phyloP scores from a whole-genome alignment of 768 basidiomycete genomes.

The Cystofilobasidium capitatum region DNA sequence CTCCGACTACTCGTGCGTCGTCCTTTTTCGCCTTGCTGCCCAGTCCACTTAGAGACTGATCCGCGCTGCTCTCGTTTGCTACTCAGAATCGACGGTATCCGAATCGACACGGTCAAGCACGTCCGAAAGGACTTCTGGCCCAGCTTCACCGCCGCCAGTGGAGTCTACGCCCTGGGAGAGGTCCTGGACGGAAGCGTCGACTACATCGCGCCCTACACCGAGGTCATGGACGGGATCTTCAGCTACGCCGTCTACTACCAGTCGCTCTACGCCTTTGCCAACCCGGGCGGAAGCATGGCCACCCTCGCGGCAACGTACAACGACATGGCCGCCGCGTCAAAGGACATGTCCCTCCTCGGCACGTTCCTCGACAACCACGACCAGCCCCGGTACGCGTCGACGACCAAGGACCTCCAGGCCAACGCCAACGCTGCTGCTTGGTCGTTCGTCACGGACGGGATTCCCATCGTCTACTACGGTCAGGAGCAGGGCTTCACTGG shows the following conservation, averaged over 20 bases:
- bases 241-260: conserved; percentile 25
- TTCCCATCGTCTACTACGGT: conserved; percentile 67
- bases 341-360: conserved; percentile 24
- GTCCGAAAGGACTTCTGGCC: conserved; percentile 70
- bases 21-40: no score
- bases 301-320: conserved; percentile 3
- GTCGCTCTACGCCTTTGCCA: conserved; percentile 1
- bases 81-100: conserved; percentile 58
- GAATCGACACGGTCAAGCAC: conserved; percentile 61
- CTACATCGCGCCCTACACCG: conserved; percentile 19
- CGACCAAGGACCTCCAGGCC: conserved; percentile 30
- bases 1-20: conserved; percentile 48
- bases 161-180: conserved; percentile 79
- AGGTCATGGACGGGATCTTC: conserved; percentile 12
- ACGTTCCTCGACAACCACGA: conserved; percentile 26
- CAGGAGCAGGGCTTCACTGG: conserved; percentile 39
- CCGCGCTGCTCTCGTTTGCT: no score
- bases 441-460: conserved; percentile 69
- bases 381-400: conserved; percentile 22
- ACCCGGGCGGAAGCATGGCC: background rate
- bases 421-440: conserved; percentile 56
- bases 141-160: conserved; percentile 57
- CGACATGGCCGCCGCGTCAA: conserved; percentile 11
- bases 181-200: conserved; percentile 41
- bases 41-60: no score